Evolutionary conservation across 1,139 yeast genomes (phyloP), one percentile per base, ranked within the genome.

Genomic region (Sugiyamaella neomexicana): DNA sequence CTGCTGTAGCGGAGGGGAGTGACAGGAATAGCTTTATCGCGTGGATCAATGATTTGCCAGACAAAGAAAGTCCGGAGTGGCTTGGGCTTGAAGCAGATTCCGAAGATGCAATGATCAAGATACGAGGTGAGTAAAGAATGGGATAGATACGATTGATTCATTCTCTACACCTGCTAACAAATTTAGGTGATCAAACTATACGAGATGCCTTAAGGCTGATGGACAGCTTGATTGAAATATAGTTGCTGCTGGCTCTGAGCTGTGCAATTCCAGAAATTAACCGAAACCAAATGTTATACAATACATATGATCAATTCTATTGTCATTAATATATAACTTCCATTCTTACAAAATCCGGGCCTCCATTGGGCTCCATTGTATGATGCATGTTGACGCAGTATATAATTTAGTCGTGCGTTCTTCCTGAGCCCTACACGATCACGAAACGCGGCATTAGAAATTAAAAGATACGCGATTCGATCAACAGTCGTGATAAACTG

Each of bases 51-150:
- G 54, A 61, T 0, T 67, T 87, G 52, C 93, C 93, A 0, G 81
- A 76, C n/a, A 62, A 74, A 10, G 80, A 80, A 42, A 85, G 89
- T 0, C 74, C 85, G 31, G 67, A 73, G 1, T 87, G 95, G 93
- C 68, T 86, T 15, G 86, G 83, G 0, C 70, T 87, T 40, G 74
- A 75, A 1, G 74, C 69, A 2, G 72, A 76, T 42, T 81, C 78
- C 1, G 80, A 77, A 37, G 64, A 62, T 27, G 62, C 63, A 6
- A 64, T 69, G 69, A 65, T 61, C 40, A 56, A 34, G 31, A 60
- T 46, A 9, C 64, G 63, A 47, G 68, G 69, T 36, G 51, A 54
- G 52, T 49, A 34, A 31, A 38, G 37, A 29, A 13, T 39, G 31
- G 20, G 12, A 29, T 29, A 29, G 34, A 12, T 29, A 29, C 31